Evolutionary conservation across 164 flowering plant species (phyloP).

Genomic region (Berberis thunbergii): DNA sequence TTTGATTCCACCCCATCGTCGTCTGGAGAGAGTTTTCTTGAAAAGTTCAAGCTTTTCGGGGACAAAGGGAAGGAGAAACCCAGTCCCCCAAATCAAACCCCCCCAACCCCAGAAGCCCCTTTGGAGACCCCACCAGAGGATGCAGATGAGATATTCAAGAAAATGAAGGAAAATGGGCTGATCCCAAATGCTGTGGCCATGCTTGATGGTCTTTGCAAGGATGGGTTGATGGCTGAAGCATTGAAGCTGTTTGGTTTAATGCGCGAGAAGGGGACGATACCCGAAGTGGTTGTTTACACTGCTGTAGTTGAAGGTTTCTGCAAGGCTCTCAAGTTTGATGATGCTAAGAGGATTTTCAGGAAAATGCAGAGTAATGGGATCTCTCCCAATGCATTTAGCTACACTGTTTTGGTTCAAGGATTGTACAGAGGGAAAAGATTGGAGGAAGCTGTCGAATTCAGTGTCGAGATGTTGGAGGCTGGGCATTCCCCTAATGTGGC

Average conservation of each 20-base stretch:
- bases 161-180: conserved; percentile 84
- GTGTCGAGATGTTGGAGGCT: conserved; percentile 73
- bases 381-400: conserved; percentile 72
- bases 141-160: conserved; percentile 73
- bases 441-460: conserved; percentile 56
- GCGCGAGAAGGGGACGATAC: conserved; percentile 75
- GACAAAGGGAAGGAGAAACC: conserved; percentile 6
- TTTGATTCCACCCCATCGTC: background rate
- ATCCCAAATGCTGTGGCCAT: conserved; percentile 95
- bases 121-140: conserved; percentile 21
- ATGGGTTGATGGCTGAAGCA: conserved; percentile 83
- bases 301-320: conserved; percentile 95
- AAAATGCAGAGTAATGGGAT: conserved; percentile 80
- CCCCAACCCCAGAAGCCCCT: conserved; percentile 5
- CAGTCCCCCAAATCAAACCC: background rate
- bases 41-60: conserved; percentile 36
- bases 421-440: conserved; percentile 35
- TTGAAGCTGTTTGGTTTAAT: conserved; percentile 85
- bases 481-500: conserved; percentile 70
- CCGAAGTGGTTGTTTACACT: conserved; percentile 89
- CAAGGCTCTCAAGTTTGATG: conserved; percentile 68
- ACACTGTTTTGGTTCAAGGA: conserved; percentile 57
- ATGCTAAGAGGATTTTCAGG: conserved; percentile 75
- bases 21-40: conserved; percentile 24
- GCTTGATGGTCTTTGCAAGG: conserved; percentile 97